Conservation (phyloP, 2,329 filamentous ascomycete genomes). For the Ophiostoma sp. region DNA sequence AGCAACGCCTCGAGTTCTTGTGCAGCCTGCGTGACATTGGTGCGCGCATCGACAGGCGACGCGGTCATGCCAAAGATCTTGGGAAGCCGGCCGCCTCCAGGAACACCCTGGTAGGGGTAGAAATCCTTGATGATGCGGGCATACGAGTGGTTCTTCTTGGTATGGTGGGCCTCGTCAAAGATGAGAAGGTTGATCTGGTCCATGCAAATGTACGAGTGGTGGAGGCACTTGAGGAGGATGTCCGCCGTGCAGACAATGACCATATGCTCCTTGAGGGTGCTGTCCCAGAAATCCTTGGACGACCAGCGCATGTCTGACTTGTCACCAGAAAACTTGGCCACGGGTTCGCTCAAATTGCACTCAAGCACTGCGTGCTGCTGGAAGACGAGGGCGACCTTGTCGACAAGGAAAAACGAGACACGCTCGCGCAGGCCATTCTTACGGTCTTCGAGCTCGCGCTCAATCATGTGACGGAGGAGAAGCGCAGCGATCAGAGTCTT, state of each 20-base stretch:
- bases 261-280: conserved; percentile 64
- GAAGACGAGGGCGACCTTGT: conserved; percentile 85
- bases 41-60: conserved; percentile 84
- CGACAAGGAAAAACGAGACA: conserved; percentile 84
- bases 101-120: conserved; percentile 57
- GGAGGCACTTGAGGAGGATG: conserved; percentile 75
- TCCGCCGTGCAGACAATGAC: conserved; percentile 92
- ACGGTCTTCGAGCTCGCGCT: conserved; percentile 73
- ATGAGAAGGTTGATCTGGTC: conserved; percentile 83
- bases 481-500: conserved; percentile 96
- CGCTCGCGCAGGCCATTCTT: conserved; percentile 59
- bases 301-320: conserved; percentile 48
- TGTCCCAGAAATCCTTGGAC: conserved; percentile 50
- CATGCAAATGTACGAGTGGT: conserved; percentile 78
- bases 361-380: conserved; percentile 84
- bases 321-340: conserved; percentile 74
- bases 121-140: conserved; percentile 87
- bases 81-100: conserved; percentile 55
- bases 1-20: conserved; percentile 73
- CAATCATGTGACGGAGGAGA: conserved; percentile 72
- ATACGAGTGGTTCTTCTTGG: conserved; percentile 91
- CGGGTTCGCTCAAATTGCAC: conserved; percentile 74
- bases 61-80: conserved; percentile 96
- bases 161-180: conserved; percentile 95
- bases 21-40: conserved; percentile 69